Percentiles rank a stretch among this genome's conserved stretches.
These are phyloP conservation scores for Trypanosoma melophagium DNA, from an alignment of 208 protist genomes.

Conservation along the genomic window DNA sequence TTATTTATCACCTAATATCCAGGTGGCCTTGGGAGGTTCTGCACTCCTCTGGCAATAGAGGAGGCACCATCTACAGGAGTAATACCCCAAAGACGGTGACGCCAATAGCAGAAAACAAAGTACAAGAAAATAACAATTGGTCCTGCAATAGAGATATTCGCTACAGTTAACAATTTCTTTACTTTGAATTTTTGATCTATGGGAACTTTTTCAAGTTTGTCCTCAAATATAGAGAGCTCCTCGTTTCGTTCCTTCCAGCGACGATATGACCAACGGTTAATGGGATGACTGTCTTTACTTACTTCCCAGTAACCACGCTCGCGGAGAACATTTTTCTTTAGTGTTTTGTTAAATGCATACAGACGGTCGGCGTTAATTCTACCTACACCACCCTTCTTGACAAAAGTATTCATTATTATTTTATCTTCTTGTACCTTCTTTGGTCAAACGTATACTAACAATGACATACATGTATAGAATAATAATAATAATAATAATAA, in stretches of 20 bases:
- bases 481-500: not conserved
- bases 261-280: constrained; percentile 80
- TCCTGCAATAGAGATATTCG: constrained; percentile 70
- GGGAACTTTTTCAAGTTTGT: constrained; percentile 73
- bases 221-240: constrained; percentile 77
- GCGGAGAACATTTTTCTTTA: constrained; percentile 73
- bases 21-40: constrained; percentile 74
- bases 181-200: constrained; percentile 87
- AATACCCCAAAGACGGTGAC: constrained; percentile 68
- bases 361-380: constrained; percentile 67
- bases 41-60: constrained; percentile 65
- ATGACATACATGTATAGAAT: not conserved
- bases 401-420: constrained; percentile 57
- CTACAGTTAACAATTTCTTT: constrained; percentile 80
- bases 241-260: constrained; percentile 75
- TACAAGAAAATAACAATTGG: constrained; percentile 67
- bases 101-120: constrained; percentile 68
- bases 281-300: constrained; percentile 77
- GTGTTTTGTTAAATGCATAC: constrained; percentile 82
- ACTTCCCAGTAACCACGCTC: constrained; percentile 80
- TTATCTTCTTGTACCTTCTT: not conserved
- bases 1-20: constrained; percentile 47
- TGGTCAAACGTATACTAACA: not conserved
- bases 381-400: constrained; percentile 46
- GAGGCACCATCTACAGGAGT: constrained; percentile 68